Evolutionary conservation across 352 stramenopile genomes (phyloP), one percentile per base, ranked within the genome.

Genomic region (Bremia lactucae): DNA sequence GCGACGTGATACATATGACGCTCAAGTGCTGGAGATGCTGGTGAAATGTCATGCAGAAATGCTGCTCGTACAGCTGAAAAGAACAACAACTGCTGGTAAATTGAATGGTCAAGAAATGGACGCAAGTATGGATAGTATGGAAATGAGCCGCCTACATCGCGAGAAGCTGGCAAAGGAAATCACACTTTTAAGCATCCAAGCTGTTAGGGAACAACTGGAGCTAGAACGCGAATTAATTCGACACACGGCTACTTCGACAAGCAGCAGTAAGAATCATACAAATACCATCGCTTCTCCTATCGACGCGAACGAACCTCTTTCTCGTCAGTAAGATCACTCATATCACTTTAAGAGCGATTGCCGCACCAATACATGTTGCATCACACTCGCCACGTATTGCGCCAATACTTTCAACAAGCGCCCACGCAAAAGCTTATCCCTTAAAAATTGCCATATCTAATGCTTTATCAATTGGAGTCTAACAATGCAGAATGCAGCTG

Each of bases 21-120:
- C 55, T 23, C 60, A 66, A 24, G 15, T 66, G 29, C 41, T 66
- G 34, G 55, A 70, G 10, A 43, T 58, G 34, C 38, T 71, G 20
- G 42, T 57, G 38, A 59, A 65, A 47, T 59, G 72, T 35, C 52
- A 60, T 16, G 62, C 46, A 2, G 59, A 74, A 15, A 35, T 68
- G 21, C 31, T 46, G 1, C 21, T 64, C 8, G 31, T 59, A 31
- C 47, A 52, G 24, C 18, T 64, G 0, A 34, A 50, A 21, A 62
- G 47, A 18, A 46, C 45, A 8, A 36, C 55, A 11, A 45, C 36
- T 3, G 28, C 41, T 39, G 31, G 21, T 5, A 21, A 36, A 21
- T 24, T 26, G 4, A 36, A 19, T 25, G 52, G 49, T 13, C 45
- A 34, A 20, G 29, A 15, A 2, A 29, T 29, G 22, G 40, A 70